Conservation (phyloP, 2,329 filamentous ascomycete genomes). For the Ploettnerulaceae sp. region DNA sequence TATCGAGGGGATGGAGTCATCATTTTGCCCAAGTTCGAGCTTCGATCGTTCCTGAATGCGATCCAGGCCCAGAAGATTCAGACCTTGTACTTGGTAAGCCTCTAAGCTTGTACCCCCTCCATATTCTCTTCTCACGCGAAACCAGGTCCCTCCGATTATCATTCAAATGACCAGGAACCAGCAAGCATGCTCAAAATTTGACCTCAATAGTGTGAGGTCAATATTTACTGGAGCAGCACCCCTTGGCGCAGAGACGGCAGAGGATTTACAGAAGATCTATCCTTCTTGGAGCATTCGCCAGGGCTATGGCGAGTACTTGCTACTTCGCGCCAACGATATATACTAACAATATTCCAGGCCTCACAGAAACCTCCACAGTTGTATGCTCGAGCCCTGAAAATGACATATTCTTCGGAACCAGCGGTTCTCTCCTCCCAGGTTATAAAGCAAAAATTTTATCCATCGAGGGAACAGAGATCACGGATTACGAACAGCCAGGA, state of each 20-base stretch:
- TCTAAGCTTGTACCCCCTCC: not conserved
- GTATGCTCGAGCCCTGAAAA: conserved; percentile 53
- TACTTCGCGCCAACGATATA: not conserved
- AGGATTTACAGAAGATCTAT: conserved; percentile 56
- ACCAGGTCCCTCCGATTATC: conserved; percentile 74
- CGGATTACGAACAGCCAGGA: conserved; percentile 61
- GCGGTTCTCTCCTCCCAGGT: conserved; percentile 64
- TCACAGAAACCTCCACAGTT: conserved; percentile 74
- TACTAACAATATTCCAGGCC: conserved; percentile 39
- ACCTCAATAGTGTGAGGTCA: conserved; percentile 61
- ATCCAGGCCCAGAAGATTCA: conserved; percentile 67
- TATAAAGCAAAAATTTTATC: conserved; percentile 62
- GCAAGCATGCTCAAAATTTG: conserved; percentile 57
- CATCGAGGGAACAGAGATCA: conserved; percentile 64
- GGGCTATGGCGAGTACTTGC: conserved; percentile 55
- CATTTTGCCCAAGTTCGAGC: conserved; percentile 71
- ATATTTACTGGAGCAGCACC: conserved; percentile 77
- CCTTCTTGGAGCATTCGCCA: conserved; percentile 63
- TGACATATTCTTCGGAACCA: conserved; percentile 68
- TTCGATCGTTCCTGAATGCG: conserved; percentile 56
- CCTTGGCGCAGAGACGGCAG: conserved; percentile 65
- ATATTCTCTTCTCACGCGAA: not conserved
- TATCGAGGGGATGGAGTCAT: conserved; percentile 71
- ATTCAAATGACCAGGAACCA: conserved; percentile 67
- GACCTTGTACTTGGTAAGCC: conserved; percentile 58